Base-by-base conservation (phyloP, 192 early-diverging fungal species). In the Rhizoclosmatium sp. region DNA sequence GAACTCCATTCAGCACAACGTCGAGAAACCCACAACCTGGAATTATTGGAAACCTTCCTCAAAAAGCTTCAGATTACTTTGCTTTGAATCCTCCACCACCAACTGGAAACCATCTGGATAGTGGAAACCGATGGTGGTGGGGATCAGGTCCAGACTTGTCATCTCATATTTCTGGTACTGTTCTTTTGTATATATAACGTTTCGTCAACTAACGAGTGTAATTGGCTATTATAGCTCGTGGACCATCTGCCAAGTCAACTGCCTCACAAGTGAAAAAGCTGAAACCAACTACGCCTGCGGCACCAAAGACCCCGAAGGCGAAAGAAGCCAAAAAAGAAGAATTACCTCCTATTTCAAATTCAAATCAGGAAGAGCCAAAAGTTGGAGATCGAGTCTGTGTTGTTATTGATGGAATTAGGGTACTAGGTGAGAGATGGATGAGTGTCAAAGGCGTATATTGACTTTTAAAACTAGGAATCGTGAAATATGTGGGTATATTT, bases 101-200 rank as follows among this genome's bases (percentile, higher is more conserved):
- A 12, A 87, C 85, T 60, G 85, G 85, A 10, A 87, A 87, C 62
- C 85, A 87, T 69, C 73, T 82, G 4, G 85, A 87, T 21, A 87
- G 85, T 67, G 85, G 85, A 41, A 85, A 85, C 70, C 2, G 85
- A 46, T 87, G 85, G 85, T 87, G 85, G 85, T 87, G 85, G 85
- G 85, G 83, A 45, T 64, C 61, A 46, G 85, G 85, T 48, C 85
- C 85, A 19, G 59, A 78, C 66, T 54, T 83, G 23, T 5, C 48
- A 10, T 21, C 7, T 62, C 60, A 21, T 31, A 31, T 31, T 31
- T 31, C 31, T 31, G 31, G 31, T 31, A 31, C 31, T 31, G 31
- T 31, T 31, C n/a, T 16, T 58, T 70, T 21, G 62, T 70, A 16
- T n/a, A 44, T 10, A 62, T 14, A 41, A 58, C 71, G 59, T 44